Evolutionary conservation across 805 yeast genomes (phyloP).

Genomic region (Hermanozyma aechmeae): DNA sequence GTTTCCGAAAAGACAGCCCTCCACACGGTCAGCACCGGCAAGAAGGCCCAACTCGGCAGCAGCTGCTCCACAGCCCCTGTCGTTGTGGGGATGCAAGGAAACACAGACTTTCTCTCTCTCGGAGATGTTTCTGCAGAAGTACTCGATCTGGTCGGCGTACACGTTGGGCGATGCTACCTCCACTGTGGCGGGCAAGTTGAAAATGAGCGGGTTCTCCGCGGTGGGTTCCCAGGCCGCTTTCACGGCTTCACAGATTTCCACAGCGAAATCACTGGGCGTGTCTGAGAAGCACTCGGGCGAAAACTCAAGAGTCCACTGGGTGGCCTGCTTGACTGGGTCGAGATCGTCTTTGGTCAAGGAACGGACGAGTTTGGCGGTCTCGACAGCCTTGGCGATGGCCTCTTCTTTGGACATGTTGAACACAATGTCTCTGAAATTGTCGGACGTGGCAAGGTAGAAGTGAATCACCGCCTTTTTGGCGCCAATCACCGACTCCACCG

Average conservation of each 20-base stretch:
- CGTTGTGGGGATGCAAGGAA: constrained; percentile 71
- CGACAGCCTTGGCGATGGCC: constrained; percentile 59
- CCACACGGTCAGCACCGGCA: constrained; percentile 84
- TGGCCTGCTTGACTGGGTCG: constrained; percentile 55
- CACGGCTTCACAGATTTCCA: constrained; percentile 73
- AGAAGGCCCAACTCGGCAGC: constrained; percentile 68
- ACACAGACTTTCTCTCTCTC: constrained; percentile 66
- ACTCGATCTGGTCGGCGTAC: constrained; percentile 76
- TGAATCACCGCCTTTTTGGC: constrained; percentile 68
- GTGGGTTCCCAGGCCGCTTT: constrained; percentile 74
- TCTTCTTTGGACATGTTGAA: constrained; percentile 64
- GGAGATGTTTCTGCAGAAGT: constrained; percentile 55
- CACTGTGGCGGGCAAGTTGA: constrained; percentile 75
- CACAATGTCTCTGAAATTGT: constrained; percentile 65
- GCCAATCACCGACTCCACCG: constrained; percentile 64
- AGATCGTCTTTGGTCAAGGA: constrained; percentile 67
- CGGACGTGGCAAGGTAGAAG: constrained; percentile 69
- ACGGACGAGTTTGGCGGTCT: constrained; percentile 58
- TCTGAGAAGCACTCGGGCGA: constrained; percentile 75
- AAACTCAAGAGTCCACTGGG: constrained; percentile 65
- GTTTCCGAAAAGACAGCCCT: constrained; percentile 75
- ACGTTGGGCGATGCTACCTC: constrained; percentile 70
- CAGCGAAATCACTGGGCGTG: constrained; percentile 64
- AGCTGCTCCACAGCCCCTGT: constrained; percentile 79
- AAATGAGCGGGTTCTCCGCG: constrained; percentile 63